Evolutionary conservation across 2,329 filamentous ascomycete species (phyloP).

Genomic region (Claviceps sp.): DNA sequence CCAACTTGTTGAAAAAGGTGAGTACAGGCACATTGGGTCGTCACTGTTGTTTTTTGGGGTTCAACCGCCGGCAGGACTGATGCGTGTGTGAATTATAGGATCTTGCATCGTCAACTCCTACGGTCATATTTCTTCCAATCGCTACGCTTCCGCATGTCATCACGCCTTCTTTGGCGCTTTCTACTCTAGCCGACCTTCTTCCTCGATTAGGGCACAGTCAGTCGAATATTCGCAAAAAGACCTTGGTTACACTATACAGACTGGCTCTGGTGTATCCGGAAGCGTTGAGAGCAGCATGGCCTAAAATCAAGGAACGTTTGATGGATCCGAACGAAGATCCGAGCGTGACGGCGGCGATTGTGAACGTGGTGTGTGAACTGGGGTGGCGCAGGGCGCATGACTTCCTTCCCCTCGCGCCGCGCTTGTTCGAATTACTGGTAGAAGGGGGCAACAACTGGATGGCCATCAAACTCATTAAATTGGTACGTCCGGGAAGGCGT

Average conservation of each 20-base stretch:
- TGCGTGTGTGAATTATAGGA: constrained; percentile 30
- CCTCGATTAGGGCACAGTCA: constrained; percentile 79
- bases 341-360: constrained; percentile 87
- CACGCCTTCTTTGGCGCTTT: constrained; percentile 82
- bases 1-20: constrained; percentile 91
- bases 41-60: background rate
- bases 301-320: constrained; percentile 88
- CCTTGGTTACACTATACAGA: constrained; percentile 85
- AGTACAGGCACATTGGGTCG: background rate
- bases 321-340: constrained; percentile 83
- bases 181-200: constrained; percentile 72
- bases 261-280: constrained; percentile 94
- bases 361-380: constrained; percentile 93
- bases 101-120: constrained; percentile 56
- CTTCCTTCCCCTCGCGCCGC: constrained; percentile 80
- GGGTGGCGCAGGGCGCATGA: constrained; percentile 90
- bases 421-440: constrained; percentile 83
- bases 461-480: constrained; percentile 97
- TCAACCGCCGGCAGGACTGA: background rate
- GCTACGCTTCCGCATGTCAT: constrained; percentile 88
- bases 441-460: constrained; percentile 98
- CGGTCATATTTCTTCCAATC: constrained; percentile 74
- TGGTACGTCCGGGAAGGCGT: constrained; percentile 36
- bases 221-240: constrained; percentile 83
- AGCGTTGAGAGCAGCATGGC: constrained; percentile 83